Evolutionary conservation across 2,329 filamentous ascomycete species (phyloP), one percentile per base, ranked within the genome.

Genomic region (Sarocladium oryzae): DNA sequence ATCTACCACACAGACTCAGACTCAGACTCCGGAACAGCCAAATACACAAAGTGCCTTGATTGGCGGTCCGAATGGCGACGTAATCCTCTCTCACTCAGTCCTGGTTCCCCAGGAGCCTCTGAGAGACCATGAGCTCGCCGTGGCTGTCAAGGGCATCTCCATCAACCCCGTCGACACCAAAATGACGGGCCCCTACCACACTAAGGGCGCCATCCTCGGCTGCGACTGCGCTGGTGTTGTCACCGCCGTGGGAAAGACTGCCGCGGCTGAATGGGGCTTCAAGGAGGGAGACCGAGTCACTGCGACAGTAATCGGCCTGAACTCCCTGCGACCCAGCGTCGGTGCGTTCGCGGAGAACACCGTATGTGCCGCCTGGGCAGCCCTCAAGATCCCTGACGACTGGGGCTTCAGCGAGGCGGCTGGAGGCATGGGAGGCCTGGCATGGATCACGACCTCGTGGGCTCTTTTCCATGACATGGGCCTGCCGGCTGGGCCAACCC

Each of bases 271-370:
- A 13, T 28, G 50, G 20, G 13, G 38, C 5, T 15, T 54, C 9
- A 15, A 20, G 11, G 50, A 49, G n/a, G 52, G 52, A 20, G 52
- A 54, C 23, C 52, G 52, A 3, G 52, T 54, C 4, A 20, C 11
- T 23, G 43, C 26, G 3, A 45, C 50, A 16, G 26, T 54, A 15
- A 41, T 41, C 23, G 52, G 52, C 5, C 50, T 54, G 49, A 49
- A 54, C 23, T 21, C 50, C 1, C 10, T 40, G 4, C 5, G n/a
- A n/a, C 52, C 52, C 5, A 41, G 20, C 2, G 13, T 50, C n/a
- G 58, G 58, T 2, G 50, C 58, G 2, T 62, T 60, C 35, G 36
- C 56, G 11, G 45, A 61, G 23, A 54, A 57, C 33, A 51, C 38
- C 11, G 49, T 32, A 23, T 50, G 37, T 4, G 16, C 16, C 11